Evolutionary conservation across 129 eudicot species (phyloP).

Genomic region (Flaveria brownii): DNA sequence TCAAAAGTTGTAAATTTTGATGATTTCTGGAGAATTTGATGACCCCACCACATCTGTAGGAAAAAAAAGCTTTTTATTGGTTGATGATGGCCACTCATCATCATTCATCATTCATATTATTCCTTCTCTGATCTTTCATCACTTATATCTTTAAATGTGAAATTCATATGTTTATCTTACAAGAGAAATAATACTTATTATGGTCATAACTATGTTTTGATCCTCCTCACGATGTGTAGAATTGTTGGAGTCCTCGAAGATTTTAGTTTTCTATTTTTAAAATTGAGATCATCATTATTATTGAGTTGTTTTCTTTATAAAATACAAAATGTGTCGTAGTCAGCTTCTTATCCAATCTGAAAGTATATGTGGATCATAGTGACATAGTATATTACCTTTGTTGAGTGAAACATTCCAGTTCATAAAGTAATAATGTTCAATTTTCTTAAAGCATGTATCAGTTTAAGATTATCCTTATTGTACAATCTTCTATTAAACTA

Average conservation of each 20-base stretch:
- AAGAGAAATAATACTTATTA: not conserved
- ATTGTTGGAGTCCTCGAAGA: too few species aligned
- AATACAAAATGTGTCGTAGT: not conserved
- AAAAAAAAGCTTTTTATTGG: conserved; percentile 29
- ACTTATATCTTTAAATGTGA: not conserved
- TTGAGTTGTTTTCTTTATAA: not conserved
- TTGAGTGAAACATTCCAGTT: too few species aligned
- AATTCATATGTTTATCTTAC: not conserved
- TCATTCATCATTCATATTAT: conserved; percentile 27
- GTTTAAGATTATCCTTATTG: too few species aligned
- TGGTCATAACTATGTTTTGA: not conserved
- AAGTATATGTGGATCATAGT: too few species aligned
- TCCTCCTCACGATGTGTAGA: too few species aligned
- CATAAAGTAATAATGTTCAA: too few species aligned
- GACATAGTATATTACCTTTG: too few species aligned
- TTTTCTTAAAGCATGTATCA: too few species aligned
- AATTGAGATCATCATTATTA: not conserved
- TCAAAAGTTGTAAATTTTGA: conserved; percentile 3
- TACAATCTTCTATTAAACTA: too few species aligned
- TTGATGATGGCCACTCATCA: conserved; percentile 30
- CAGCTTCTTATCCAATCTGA: not conserved
- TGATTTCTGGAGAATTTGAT: not conserved
- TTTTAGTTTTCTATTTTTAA: not conserved
- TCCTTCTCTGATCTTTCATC: conserved; percentile 29
- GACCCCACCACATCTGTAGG: conserved; percentile 28